Percentiles rank a stretch among this genome's conserved stretches.
Conservation (phyloP, 2,329 filamentous ascomycete genomes). For the Arthroderma sp. region DNA sequence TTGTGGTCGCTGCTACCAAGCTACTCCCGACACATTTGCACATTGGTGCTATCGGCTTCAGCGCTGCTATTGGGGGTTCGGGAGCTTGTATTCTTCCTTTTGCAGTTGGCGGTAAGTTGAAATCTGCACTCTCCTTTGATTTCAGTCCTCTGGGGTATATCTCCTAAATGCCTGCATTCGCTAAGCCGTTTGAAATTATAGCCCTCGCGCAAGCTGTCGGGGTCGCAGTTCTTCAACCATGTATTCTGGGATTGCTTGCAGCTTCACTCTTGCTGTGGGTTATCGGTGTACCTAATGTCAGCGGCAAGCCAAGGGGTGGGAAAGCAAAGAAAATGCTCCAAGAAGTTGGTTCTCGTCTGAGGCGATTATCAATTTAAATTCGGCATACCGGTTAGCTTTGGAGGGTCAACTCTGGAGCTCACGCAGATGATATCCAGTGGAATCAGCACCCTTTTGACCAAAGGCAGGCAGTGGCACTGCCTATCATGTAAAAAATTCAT, state of each 20-base stretch:
- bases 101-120: conserved; percentile 21
- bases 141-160: background rate
- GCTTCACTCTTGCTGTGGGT: background rate
- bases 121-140: conserved; percentile 4
- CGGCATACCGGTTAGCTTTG: too few species aligned
- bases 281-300: too few species aligned
- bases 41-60: conserved; percentile 62
- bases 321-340: too few species aligned
- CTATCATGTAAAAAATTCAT: too few species aligned
- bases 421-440: too few species aligned
- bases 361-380: too few species aligned
- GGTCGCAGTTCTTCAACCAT: conserved; percentile 44
- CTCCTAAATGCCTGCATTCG: background rate
- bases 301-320: too few species aligned
- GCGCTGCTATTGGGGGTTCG: conserved; percentile 57
- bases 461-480: too few species aligned
- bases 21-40: conserved; percentile 58
- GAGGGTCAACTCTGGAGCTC: too few species aligned
- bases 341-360: too few species aligned
- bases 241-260: conserved; percentile 35
- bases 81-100: conserved; percentile 41
- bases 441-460: too few species aligned
- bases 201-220: conserved; percentile 35
- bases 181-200: background rate
- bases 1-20: conserved; percentile 56